Percentiles rank a stretch among this genome's conserved stretches.
Conservation (phyloP, 768 basidiomycete genomes). For the Hirschioporus abietinus region DNA sequence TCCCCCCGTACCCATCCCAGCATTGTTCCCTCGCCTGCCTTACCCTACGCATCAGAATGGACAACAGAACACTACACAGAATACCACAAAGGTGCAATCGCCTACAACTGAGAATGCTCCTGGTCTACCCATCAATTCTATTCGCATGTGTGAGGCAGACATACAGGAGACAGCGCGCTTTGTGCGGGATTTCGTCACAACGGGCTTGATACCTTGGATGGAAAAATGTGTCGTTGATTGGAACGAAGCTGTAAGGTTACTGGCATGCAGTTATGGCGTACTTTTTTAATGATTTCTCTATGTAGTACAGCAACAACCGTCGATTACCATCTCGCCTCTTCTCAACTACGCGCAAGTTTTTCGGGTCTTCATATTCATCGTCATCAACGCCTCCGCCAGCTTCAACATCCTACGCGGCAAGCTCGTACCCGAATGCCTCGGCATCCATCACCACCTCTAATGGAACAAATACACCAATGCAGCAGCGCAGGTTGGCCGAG, state of each 20-base stretch:
- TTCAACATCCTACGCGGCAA: conserved; percentile 32
- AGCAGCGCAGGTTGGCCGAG: conserved; percentile 87
- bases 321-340: conserved; percentile 82
- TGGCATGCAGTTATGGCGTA: conserved; percentile 3
- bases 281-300: background rate
- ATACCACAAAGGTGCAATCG: conserved; percentile 18
- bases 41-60: conserved; percentile 27
- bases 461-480: conserved; percentile 44
- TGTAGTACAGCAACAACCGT: conserved; percentile 65
- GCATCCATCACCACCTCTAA: conserved; percentile 27
- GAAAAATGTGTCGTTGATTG: conserved; percentile 90
- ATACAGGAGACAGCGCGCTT: conserved; percentile 72
- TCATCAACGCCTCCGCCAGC: conserved; percentile 32
- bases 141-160: conserved; percentile 64
- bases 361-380: conserved; percentile 53
- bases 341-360: conserved; percentile 78
- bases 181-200: conserved; percentile 80
- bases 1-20: conserved; percentile 60
- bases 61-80: conserved; percentile 23
- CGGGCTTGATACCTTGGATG: conserved; percentile 95
- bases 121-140: conserved; percentile 25
- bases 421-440: conserved; percentile 27
- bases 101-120: conserved; percentile 21
- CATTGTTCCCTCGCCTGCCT: conserved; percentile 63
- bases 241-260: conserved; percentile 70